Conservation (phyloP, 495 filamentous ascomycete genomes). For the Annulohypoxylon stygium region DNA sequence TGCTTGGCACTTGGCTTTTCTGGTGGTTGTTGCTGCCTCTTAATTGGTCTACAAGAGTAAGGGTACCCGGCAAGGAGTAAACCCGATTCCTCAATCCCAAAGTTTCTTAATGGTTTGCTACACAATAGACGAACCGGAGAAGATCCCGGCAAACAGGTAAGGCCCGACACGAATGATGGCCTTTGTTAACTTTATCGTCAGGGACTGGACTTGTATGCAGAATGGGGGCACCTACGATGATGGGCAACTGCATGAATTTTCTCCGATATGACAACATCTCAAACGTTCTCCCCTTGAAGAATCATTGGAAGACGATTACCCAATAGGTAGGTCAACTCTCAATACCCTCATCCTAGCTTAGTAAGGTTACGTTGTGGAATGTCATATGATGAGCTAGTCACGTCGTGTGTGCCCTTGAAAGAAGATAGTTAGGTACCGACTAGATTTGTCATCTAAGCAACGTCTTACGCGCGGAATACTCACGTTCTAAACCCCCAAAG, state of each 20-base stretch:
- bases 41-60: background rate
- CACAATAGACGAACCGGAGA: slow-evolving; percentile 16
- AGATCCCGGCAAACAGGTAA: slow-evolving; percentile 31
- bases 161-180: slow-evolving; percentile 28
- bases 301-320: slow-evolving; percentile 9
- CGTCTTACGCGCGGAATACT: background rate
- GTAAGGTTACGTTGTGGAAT: slow-evolving; percentile 19
- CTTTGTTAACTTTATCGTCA: slow-evolving; percentile 19
- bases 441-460: slow-evolving; percentile 2
- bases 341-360: background rate
- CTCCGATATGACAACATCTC: slow-evolving; percentile 45
- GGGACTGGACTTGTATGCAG: slow-evolving; percentile 13
- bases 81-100: background rate
- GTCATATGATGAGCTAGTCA: slow-evolving; percentile 1
- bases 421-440: background rate
- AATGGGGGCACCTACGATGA: slow-evolving; percentile 20
- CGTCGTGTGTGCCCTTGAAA: background rate
- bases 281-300: slow-evolving; percentile 24
- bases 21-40: background rate
- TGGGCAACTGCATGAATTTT: slow-evolving; percentile 42
- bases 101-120: slow-evolving; percentile 34
- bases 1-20: background rate
- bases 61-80: background rate
- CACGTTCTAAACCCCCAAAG: background rate
- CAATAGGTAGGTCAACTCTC: slow-evolving; percentile 15